Evolutionary conservation across 805 yeast genomes (phyloP), one percentile per base, ranked within the genome.

Genomic region (Saccharomyces mikatae): DNA sequence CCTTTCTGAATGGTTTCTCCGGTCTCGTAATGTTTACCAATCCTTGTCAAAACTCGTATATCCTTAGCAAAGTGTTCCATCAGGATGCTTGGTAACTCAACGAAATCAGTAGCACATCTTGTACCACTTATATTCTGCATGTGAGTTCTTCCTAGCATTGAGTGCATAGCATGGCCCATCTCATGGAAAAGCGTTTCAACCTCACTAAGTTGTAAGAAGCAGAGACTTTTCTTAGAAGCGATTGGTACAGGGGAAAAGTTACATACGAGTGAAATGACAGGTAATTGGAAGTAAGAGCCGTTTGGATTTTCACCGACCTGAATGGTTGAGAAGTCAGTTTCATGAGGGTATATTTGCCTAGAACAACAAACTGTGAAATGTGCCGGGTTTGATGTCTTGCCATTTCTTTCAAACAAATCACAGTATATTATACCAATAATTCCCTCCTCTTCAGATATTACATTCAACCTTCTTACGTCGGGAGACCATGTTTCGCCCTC

Each of bases 141-240:
- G 47, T 84, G 77, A 0, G 99, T 94, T 58, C 92, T 79, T 0
- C 98, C 99, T 22, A 94, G 73, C 96, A 94, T 92, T 2, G 97
- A 89, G 69, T 94, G 99, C 81, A 94, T 87, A 0, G 98, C 98
- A 70, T 94, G 99, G 0, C 99, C 99, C 96, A 94, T 90, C 71
- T 94, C 99, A 71, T 94, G 99, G 74, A 94, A 94, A 21, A 94
- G 73, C 0, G 99, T 94, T 62, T 92, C 96, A 22, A 92, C 90
- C 63, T 94, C 98, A 54, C 78, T 80, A 54, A 88, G 75, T 11
- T 84, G 76, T 44, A 92, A 71, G 21, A 87, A 72, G 30, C 91
- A 83, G 24, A 81, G 79, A 9, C 71, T 69, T 10, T 69, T 62
- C 4, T 64, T 63, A 5, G 62, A 59, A n/a, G 65, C 62, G 30